These are phyloP conservation scores for Candida tetrigidarum DNA, from an alignment of 1,139 yeast species.

Conservation along the genomic window DNA sequence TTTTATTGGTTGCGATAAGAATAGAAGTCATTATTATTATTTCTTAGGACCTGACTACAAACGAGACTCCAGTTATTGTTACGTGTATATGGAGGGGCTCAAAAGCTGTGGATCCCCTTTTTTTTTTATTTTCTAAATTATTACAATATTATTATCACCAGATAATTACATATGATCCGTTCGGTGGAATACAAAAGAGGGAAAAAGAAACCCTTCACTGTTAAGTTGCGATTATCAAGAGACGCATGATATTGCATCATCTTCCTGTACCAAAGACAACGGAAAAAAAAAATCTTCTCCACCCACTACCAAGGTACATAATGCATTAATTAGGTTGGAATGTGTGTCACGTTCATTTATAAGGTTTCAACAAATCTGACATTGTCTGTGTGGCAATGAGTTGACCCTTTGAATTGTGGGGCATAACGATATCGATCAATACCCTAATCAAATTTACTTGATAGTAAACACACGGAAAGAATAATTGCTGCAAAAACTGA, in stretches of 20 bases:
- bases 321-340: not conserved
- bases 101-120: not conserved
- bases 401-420: no score
- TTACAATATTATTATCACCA: no score
- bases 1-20: no score
- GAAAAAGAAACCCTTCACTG: no score
- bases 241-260: conserved; percentile 5
- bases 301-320: not conserved
- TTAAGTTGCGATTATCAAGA: not conserved
- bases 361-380: not conserved
- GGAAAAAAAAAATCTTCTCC: not conserved
- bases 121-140: no score
- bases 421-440: no score
- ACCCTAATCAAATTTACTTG: no score
- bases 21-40: not conserved
- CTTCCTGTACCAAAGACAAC: conserved; percentile 15
- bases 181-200: no score
- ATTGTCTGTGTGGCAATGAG: not conserved
- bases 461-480: not conserved
- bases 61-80: not conserved
- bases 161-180: no score
- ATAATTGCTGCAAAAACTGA: not conserved
- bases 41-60: not conserved
- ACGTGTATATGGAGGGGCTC: not conserved
- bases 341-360: no score